phyloP scores from a whole-genome alignment of 2,329 filamentous ascomycete genomes.

The Fusarium tuaranense region DNA sequence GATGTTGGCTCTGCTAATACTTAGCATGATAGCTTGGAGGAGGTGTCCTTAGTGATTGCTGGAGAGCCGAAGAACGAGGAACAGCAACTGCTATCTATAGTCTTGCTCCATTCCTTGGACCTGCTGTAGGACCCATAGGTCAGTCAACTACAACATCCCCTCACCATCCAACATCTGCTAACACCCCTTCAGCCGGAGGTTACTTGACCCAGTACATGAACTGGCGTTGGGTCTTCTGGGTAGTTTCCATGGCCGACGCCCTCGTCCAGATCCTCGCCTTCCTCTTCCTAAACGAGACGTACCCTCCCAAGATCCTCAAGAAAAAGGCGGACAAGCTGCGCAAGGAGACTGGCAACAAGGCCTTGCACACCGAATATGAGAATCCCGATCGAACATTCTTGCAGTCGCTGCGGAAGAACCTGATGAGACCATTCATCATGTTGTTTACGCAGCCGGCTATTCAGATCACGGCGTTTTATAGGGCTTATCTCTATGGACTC shows the following conservation, averaged over 20 bases:
- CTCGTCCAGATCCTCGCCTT: constrained; percentile 50
- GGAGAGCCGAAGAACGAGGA: constrained; percentile 55
- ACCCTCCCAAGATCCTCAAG: constrained; percentile 48
- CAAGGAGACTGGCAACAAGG: constrained; percentile 45
- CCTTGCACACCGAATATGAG: constrained; percentile 47
- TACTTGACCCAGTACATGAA: constrained; percentile 52
- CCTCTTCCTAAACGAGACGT: constrained; percentile 55
- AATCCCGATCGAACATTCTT: constrained; percentile 39
- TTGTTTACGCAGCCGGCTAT: constrained; percentile 63
- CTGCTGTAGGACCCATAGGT: constrained; percentile 56
- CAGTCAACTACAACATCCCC: not conserved
- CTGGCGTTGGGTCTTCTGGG: constrained; percentile 61
- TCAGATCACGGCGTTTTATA: constrained; percentile 61
- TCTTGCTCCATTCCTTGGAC: constrained; percentile 58
- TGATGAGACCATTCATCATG: constrained; percentile 62
- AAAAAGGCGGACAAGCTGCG: constrained; percentile 44
- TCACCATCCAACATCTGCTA: not conserved
- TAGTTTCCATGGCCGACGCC: constrained; percentile 53
- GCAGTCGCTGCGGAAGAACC: constrained; percentile 43
- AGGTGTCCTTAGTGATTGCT: constrained; percentile 61
- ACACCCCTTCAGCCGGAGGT: constrained; percentile 47
- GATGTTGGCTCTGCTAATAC: not conserved
- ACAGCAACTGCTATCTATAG: constrained; percentile 49
- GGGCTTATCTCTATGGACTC: constrained; percentile 64
- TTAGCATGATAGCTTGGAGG: constrained; percentile 51